A percentile compares a stretch with the other conserved stretches of the same genome.
Conservation (phyloP, 805 yeast genomes). For the Ogataea degrootiae region DNA sequence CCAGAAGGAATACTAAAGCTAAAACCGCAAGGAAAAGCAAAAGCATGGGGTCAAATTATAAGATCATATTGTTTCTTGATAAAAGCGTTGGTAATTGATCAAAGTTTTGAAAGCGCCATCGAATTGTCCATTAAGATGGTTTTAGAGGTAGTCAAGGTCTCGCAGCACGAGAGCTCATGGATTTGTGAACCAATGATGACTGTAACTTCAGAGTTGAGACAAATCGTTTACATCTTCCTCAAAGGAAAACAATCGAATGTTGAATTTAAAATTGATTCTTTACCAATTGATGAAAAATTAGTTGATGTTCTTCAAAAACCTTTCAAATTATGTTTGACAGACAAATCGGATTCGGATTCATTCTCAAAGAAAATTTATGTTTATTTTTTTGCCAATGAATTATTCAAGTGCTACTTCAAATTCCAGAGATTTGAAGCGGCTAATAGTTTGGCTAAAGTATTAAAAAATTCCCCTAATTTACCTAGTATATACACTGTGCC, state of each 20-base stretch:
- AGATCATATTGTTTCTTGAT: conserved; percentile 11
- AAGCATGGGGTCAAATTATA: conserved; percentile 1
- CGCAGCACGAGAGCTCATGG: conserved; percentile 17
- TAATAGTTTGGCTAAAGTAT: conserved; percentile 65
- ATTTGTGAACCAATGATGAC: conserved; percentile 16
- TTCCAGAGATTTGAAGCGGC: conserved; percentile 68
- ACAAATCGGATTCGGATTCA: conserved; percentile 50
- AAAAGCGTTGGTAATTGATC: conserved; percentile 15
- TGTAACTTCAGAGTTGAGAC: conserved; percentile 15
- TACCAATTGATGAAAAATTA: conserved; percentile 22
- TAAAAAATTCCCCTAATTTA: conserved; percentile 50
- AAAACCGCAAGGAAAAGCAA: neutral
- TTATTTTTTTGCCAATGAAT: conserved; percentile 64
- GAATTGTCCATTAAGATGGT: conserved; percentile 13
- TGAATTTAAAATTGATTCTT: conserved; percentile 7
- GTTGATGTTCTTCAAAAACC: conserved; percentile 53
- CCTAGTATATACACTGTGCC: conserved; percentile 44
- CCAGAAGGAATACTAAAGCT: conserved; percentile 8
- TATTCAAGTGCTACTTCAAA: conserved; percentile 65
- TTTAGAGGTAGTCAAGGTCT: conserved; percentile 9
- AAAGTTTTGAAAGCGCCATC: conserved; percentile 15
- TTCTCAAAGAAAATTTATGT: conserved; percentile 58
- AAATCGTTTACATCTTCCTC: conserved; percentile 13
- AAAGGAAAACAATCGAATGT: conserved; percentile 6
- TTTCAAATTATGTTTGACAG: conserved; percentile 74